Conservation (phyloP, 2,329 filamentous ascomycete genomes). For the Colletotrichum cordylinicola region DNA sequence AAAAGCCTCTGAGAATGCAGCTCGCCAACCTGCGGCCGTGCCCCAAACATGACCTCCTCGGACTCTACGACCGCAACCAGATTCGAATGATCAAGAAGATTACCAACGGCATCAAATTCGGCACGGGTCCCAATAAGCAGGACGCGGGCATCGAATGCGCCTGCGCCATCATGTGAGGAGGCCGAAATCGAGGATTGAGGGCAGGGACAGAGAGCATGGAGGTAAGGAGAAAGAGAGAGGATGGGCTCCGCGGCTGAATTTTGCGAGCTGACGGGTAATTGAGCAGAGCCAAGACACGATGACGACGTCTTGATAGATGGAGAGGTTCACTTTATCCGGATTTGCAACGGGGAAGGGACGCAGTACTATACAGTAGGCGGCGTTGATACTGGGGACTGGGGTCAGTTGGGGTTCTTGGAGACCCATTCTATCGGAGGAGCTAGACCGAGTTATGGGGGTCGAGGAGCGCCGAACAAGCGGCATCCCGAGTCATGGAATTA, state of each 20-base stretch:
- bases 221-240: not conserved
- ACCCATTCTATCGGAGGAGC: not conserved
- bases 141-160: constrained; percentile 42
- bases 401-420: not conserved
- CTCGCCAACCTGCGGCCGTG: constrained; percentile 43
- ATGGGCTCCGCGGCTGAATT: not conserved
- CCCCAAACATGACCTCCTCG: constrained; percentile 45
- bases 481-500: not conserved
- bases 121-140: constrained; percentile 45
- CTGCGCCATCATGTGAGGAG: constrained; percentile 41
- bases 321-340: not conserved
- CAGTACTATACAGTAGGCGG: not conserved
- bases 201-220: not conserved
- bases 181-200: not conserved
- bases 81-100: constrained; percentile 51
- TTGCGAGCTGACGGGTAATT: not conserved
- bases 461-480: not conserved
- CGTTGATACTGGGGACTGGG: not conserved
- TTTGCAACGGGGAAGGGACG: not conserved
- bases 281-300: not conserved
- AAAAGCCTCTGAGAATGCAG: constrained; percentile 39
- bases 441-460: not conserved
- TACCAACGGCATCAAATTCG: constrained; percentile 52
- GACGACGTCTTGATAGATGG: not conserved
- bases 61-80: constrained; percentile 52